Base-by-base conservation (phyloP, 768 basidiomycete species). In the Boletus bicolor region DNA sequence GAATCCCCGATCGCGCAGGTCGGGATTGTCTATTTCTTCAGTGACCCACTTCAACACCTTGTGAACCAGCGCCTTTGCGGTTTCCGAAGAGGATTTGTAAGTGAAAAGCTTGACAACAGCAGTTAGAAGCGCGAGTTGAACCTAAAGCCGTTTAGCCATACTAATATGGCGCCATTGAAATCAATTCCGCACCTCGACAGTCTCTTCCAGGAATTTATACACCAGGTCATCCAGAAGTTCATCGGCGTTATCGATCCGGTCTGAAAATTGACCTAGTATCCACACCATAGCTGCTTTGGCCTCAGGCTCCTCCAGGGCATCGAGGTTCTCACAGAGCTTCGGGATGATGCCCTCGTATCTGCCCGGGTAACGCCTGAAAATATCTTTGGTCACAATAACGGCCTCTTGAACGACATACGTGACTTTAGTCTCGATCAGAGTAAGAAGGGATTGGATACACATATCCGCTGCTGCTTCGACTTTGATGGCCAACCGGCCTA, bases 401-500 rank as follows among this genome's bases (percentile, higher is more conserved):
- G 94, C 91, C 70, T 99, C 97, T 73, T 98, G 97, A 6, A 97
- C 92, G 59, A 98, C 97, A 70, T 99, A 99, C 28, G 86, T 80
- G 57, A 98, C 91, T 71, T 97, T 93, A 32, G 91, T 96, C 62
- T 92, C 88, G 65, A 99, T 88, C 56, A 99, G 83, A 37, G 80
- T 75, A 39, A 99, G 82, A 42, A 99, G 77, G 0, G 88, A 86
- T 61, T 89, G 79, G 63, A 98, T 98, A 74, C 96, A 98, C 45
- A 77, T 81, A 71, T 98, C 93, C 32, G 96, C 86, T 11, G 93
- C 91, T 12, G 81, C 76, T 63, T 92, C 83, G 52, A 99, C 92
- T 73, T 98, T 98, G 81, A 98, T 98, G 15, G 97, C 95, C n/a
- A 98, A 75, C 21, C 96, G 87, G 8, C 97, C 97, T 59, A 99